Evolutionary conservation across 768 basidiomycete species (phyloP), one percentile per base, ranked within the genome.

Genomic region (Cubamyces sp.): DNA sequence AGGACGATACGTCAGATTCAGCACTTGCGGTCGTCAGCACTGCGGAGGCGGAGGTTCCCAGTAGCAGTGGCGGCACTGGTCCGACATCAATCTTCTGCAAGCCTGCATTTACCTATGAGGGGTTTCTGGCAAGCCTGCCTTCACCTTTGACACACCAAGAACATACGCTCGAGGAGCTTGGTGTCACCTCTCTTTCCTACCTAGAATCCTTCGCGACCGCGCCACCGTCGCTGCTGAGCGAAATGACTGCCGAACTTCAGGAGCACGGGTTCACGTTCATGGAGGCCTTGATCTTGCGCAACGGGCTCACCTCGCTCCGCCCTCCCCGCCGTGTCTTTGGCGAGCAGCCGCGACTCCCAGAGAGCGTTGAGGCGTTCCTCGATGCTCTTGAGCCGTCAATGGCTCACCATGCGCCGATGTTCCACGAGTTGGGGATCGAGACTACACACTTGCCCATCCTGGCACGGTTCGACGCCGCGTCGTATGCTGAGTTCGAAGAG

Each of bases 361-460:
- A 46, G 4, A 61, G 34, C 45, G 39, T 61, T 39, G 19, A 48
- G 15, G 46, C 45, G 0, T 61, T 54, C 26, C 60, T 61, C 37
- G 8, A 19, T 6, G 7, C 12, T 3, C 37, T 61, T 3, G 40
- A 26, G 3, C 60, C 52, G 18, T 47, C 60, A 2, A 39, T 61
- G 45, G 45, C 23, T 9, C n/a, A 14, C 5, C 45, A 47, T 21
- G 47, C 47, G 5, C 46, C 16, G 12, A n/a, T 55, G 3, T 55
- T 61, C 47, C 3, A 16, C 2, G 54, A 49, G 19, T 41, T 61
- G 15, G 54, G 54, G 9, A 37, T 61, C 47, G 40, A 51, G 14
- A 40, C 26, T 40, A 26, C 19, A 3, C 60, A 61, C 25, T n/a
- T 61, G n/a, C 60, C 47, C 28, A 49, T 61, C 14, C 46, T 61